Evolutionary conservation across 108 stramenopile genomes (phyloP), one percentile per base, ranked within the genome.

Genomic region (Heterococcus sp.): DNA sequence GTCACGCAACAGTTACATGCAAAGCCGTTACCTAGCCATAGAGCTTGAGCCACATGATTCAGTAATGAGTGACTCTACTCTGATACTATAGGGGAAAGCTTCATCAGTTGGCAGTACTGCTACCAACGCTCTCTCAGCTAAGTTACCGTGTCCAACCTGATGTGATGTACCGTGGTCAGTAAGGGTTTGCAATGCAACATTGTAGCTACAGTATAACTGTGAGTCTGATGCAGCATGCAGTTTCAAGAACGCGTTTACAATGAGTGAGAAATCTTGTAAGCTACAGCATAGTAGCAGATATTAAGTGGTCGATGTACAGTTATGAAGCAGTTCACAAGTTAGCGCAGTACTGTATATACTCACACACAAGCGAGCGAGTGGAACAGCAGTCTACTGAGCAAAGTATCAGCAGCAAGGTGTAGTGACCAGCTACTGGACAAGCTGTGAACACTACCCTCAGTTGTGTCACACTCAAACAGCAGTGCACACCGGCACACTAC

Each of bases 71-170:
- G 87, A 82, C 31, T 77, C 73, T 69, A 87, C 81, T 35, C 94
- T 87, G 64, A 94, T 87, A 0, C 88, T 76, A 82, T 94, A 97
- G 27, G 94, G 96, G 80, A 94, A 97, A 8, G 74, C 58, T n/a
- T 71, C 69, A 71, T 80, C 72, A 0, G 37, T 63, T 4, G 94
- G 94, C 27, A 94, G 46, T 11, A 93, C 78, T 2, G 93, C 91
- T 21, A 87, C 27, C 39, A 96, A 75, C 14, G 92, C 91, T 74
- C 90, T 89, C 82, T 96, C 93, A 3, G 95, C 95, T 31, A 93
- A 86, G 21, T 79, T 85, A 32, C 93, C 93, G 73, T 88, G 93
- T 46, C 85, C 93, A 58, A 58, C 46, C 46, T 58, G 46, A 8
- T 21, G 21, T 21, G n/a, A n/a, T n/a, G n/a, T n/a, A n/a, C n/a